Conservation (phyloP, 2,329 filamentous ascomycete species). For the Talaromyces sp. region DNA sequence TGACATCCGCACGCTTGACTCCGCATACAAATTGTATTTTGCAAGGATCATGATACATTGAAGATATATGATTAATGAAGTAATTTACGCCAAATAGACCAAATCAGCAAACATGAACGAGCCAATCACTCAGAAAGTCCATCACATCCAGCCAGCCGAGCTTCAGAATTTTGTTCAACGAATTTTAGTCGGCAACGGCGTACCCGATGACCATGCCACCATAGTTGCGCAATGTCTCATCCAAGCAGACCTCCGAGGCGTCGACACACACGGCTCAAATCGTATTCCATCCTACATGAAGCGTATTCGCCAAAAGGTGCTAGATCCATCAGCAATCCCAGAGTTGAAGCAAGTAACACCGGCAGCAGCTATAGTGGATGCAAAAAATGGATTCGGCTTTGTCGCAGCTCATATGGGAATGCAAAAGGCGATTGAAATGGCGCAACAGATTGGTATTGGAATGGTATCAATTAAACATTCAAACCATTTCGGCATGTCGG, state of each 20-base stretch:
- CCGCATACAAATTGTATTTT: not conserved
- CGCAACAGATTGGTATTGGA: slow-evolving; percentile 64
- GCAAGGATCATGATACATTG: not conserved
- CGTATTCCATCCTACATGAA: slow-evolving; percentile 75
- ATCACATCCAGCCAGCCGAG: slow-evolving; percentile 1
- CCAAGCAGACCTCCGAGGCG: slow-evolving; percentile 71
- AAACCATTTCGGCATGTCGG: slow-evolving; percentile 81
- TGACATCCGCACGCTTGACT: not conserved
- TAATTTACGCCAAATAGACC: not conserved
- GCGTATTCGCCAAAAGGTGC: slow-evolving; percentile 66
- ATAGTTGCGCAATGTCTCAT: slow-evolving; percentile 67
- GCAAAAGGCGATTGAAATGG: slow-evolving; percentile 64
- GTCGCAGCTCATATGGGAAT: slow-evolving; percentile 66
- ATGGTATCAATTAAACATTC: slow-evolving; percentile 72
- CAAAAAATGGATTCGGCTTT: slow-evolving; percentile 72
- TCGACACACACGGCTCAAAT: slow-evolving; percentile 77
- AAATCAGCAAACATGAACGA: not conserved
- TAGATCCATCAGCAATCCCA: slow-evolving; percentile 61
- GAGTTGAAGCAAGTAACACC: slow-evolving; percentile 62
- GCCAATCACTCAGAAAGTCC: not conserved
- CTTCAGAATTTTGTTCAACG: slow-evolving; percentile 27
- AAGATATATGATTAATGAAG: not conserved
- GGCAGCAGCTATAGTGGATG: slow-evolving; percentile 66
- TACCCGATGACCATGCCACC: slow-evolving; percentile 56
- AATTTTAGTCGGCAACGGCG: slow-evolving; percentile 48